Evolutionary conservation across 768 basidiomycete genomes (phyloP).

Genomic region (Rhizopogon roseolus): DNA sequence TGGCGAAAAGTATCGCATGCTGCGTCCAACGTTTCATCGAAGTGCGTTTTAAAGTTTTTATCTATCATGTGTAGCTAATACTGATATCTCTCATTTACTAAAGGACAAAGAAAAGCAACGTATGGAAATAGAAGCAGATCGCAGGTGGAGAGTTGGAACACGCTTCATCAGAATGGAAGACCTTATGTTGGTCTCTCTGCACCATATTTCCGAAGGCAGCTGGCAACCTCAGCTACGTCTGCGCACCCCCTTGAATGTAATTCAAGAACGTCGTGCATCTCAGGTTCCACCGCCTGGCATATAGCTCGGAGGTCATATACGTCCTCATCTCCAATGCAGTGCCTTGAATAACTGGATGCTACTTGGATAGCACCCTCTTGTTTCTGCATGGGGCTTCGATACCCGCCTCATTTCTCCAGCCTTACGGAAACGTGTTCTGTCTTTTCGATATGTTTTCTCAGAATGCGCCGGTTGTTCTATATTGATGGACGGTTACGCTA

Average conservation of each 20-base stretch:
- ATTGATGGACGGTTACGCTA: not conserved
- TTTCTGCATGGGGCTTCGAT: too few species aligned
- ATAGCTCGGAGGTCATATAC: not conserved
- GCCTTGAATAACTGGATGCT: too few species aligned
- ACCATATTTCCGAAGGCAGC: conserved; percentile 78
- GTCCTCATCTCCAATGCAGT: too few species aligned
- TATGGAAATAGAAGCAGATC: conserved; percentile 65
- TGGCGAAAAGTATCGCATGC: conserved; percentile 77
- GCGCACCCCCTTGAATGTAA: not conserved
- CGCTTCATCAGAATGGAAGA: conserved; percentile 58
- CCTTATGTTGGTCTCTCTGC: conserved; percentile 70
- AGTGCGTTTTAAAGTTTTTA: conserved; percentile 28
- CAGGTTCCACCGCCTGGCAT: not conserved
- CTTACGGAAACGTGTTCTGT: not conserved
- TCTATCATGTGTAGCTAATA: conserved; percentile 2
- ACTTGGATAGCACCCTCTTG: too few species aligned
- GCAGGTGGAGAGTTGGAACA: conserved; percentile 57
- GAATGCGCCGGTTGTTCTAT: not conserved
- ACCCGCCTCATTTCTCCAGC: not conserved
- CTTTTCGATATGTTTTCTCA: not conserved
- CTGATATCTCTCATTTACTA: conserved; percentile 3
- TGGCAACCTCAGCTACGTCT: conserved; percentile 80
- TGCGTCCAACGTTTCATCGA: conserved; percentile 66
- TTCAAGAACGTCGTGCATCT: not conserved
- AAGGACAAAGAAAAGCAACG: conserved; percentile 45